Conservation (phyloP, 305 asterid species). For the Ilex paraguariensis region DNA sequence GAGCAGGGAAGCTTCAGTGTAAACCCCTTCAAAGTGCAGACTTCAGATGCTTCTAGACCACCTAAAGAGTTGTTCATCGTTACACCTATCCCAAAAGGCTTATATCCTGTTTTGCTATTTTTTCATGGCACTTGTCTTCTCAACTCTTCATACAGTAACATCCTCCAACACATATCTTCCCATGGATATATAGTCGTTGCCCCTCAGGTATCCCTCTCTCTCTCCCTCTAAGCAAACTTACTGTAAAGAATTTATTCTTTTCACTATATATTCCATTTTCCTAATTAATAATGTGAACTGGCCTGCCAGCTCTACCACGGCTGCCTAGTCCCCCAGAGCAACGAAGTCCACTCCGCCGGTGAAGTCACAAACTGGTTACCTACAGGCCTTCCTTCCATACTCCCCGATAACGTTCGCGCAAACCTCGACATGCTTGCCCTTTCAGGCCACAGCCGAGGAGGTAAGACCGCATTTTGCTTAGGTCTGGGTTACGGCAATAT, state of each 20-base stretch:
- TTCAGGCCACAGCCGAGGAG: not conserved
- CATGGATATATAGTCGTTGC: not conserved
- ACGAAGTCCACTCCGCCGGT: not conserved
- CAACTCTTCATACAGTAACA: not conserved
- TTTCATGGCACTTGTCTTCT: no score
- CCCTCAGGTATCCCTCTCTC: not conserved
- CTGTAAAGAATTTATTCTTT: not conserved
- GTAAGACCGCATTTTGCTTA: not conserved
- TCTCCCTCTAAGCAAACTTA: no score
- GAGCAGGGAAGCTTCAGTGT: not conserved
- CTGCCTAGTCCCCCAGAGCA: not conserved
- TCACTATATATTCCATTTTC: not conserved
- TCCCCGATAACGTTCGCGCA: not conserved
- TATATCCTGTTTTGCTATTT: not conserved
- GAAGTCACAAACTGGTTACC: not conserved
- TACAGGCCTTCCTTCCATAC: not conserved
- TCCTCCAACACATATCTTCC: not conserved
- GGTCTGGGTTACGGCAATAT: not conserved
- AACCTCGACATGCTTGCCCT: not conserved
- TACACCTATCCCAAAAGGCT: not conserved
- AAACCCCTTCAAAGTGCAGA: not conserved
- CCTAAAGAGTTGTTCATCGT: not conserved
- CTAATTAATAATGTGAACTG: not conserved
- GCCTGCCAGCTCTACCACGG: not conserved
- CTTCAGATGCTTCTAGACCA: not conserved